Evolutionary conservation across 306 rosid species (phyloP).

Genomic region (Alnus rubra): DNA sequence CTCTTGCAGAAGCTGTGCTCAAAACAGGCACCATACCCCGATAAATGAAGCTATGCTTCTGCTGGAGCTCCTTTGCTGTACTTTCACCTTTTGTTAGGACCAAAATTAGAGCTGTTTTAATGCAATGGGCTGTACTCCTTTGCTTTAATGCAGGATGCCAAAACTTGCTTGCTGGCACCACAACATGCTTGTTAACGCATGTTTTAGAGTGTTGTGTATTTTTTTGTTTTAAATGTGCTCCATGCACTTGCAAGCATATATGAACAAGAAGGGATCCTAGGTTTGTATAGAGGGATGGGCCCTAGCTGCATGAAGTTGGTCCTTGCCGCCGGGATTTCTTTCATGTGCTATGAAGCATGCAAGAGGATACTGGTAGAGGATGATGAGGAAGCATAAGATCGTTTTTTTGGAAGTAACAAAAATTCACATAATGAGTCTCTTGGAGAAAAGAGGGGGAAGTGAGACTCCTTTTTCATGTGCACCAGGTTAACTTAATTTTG

Average conservation of each 20-base stretch:
- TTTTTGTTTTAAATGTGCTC: too few relatives aligned
- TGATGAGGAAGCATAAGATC: constrained; percentile 49
- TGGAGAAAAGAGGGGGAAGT: constrained; percentile 20
- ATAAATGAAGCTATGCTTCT: too few relatives aligned
- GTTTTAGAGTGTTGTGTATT: too few relatives aligned
- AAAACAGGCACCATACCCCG: too few relatives aligned
- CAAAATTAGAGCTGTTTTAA: too few relatives aligned
- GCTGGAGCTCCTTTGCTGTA: too few relatives aligned
- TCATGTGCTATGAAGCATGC: constrained; percentile 99
- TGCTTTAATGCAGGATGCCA: too few relatives aligned
- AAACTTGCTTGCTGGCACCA: too few relatives aligned
- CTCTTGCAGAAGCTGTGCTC: too few relatives aligned
- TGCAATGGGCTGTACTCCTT: too few relatives aligned
- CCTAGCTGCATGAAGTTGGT: constrained; percentile 98
- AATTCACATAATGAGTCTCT: background rate
- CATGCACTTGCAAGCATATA: constrained; percentile 86
- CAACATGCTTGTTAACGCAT: too few relatives aligned
- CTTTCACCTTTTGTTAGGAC: too few relatives aligned
- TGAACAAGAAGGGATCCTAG: constrained; percentile 74
- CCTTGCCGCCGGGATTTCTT: constrained; percentile 94
- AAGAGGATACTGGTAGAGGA: constrained; percentile 74
- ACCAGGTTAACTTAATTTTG: constrained; percentile 18
- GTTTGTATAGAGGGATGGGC: constrained; percentile 82
- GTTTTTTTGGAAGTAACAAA: background rate
- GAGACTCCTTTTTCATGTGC: constrained; percentile 9